Evolutionary conservation across 148 eudicot species (phyloP).

Genomic region (Rheum nobile): DNA sequence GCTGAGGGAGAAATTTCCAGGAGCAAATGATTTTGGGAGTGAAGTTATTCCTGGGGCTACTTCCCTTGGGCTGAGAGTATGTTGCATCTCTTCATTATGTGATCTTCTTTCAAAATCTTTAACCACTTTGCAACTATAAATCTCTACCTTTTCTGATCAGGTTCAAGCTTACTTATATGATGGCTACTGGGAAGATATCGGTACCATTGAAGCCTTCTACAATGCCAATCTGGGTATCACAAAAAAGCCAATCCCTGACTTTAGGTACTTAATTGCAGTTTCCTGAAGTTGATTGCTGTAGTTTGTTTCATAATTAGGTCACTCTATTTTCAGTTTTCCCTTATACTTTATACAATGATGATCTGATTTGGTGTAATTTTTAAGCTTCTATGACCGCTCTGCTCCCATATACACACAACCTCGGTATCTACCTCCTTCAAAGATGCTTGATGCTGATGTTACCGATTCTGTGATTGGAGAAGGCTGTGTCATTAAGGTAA

Average conservation of each 20-base stretch:
- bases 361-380: conserved; percentile 7
- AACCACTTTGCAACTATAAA: not conserved
- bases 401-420: conserved; percentile 97
- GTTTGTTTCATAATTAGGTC: not conserved
- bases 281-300: not conserved
- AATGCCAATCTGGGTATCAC: conserved; percentile 90
- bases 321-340: not conserved
- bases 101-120: not conserved
- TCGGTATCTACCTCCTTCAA: conserved; percentile 96
- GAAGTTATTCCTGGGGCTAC: conserved; percentile 97
- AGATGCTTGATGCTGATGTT: conserved; percentile 97
- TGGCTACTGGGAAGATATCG: conserved; percentile 99
- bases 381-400: conserved; percentile 95
- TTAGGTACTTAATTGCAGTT: conserved; percentile 41
- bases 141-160: conserved; percentile 19
- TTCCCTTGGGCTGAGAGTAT: conserved; percentile 69
- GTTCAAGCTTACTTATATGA: conserved; percentile 92
- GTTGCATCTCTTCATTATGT: conserved; percentile 13
- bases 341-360: not conserved
- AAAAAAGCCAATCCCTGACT: conserved; percentile 92
- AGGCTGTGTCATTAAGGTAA: conserved; percentile 96
- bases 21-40: conserved; percentile 93
- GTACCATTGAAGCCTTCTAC: conserved; percentile 92
- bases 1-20: conserved; percentile 61
- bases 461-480: conserved; percentile 96